Base-by-base conservation (phyloP, 495 filamentous ascomycete genomes). In the Penicillium riverlandense region DNA sequence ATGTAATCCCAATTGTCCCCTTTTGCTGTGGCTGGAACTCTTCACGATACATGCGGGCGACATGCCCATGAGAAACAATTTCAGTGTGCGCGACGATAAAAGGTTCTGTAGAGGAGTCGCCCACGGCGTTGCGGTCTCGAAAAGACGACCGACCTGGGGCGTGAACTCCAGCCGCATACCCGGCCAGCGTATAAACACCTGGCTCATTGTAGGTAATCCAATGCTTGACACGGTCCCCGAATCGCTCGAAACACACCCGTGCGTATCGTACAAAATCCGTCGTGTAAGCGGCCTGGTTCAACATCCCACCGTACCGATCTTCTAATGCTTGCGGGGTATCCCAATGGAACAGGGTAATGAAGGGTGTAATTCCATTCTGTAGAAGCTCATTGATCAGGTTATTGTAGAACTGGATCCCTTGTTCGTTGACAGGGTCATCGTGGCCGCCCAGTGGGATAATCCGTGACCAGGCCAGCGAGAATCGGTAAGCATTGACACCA, bases 381-480 rank as follows among this genome's bases (percentile, higher is more conserved):
- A 76, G 52, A 8, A 76, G 62, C 37, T 66, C 60, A 16, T 73
- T 65, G 40, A 76, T 65, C 8, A 74, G 52, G 29, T 67, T 50
- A 5, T 57, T 58, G 46, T 75, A 77, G 53, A 60, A 71, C 32
- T 64, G 52, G 15, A 76, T 61, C 2, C 71, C 73, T 13, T 59
- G 44, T 36, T 70, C 62, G 46, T 74, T 67, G 16, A 66, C 54
- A 7, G 60, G 61, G 35, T 65, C 61, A 7, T 64, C 38, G 6
- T 35, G 28, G 10, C 63, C 61, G 6, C 64, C 64, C 1, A 65
- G 45, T 3, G 83, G 83, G 49, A 86, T 83, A 52, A 86, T 78
- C 15, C 83, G 75, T 11, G 80, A 74, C 84, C 84, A 87, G 27
- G 82, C 77, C 31, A 87, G 62, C 29, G 84, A 86, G 63, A 87